Evolutionary conservation across 495 filamentous ascomycete species (phyloP), one percentile per base, ranked within the genome.

Genomic region (Penicillium paxilli): DNA sequence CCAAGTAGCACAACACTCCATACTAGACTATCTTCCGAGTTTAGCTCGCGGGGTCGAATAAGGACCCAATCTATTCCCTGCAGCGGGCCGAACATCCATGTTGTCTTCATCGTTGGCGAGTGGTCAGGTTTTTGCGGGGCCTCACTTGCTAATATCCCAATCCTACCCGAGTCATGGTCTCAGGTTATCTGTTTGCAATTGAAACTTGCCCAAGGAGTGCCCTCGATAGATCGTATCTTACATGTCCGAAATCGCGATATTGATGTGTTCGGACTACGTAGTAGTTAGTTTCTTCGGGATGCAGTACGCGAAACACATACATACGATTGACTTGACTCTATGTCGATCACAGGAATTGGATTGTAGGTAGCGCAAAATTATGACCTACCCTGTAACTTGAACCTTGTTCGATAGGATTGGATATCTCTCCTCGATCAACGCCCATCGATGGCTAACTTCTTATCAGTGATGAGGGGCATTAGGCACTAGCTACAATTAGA

Each of bases 41-140:
- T 42, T 42, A 23, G 17, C 40, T 23, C 40, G 57, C 51, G 23
- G 35, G 44, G 47, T 44, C 55, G 55, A 55, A 10, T 54, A 51
- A 53, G 33, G 51, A 53, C 49, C 53, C 47, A 57, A 52, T 38
- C 14, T n/a, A 25, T 52, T 10, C 25, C 44, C 53, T 66, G 58
- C 54, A 59, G 44, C 54, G 55, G 64, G 57, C 64, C 57, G 60
- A 64, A 30, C 22, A 64, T 59, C 57, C 64, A 52, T 59, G 64
- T 26, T 33, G 44, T 23, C 12, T 42, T 51, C 26, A 7, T 30
- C 32, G 17, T 44, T 52, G 19, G 37, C 38, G 26, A 51, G 35
- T 47, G 44, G 40, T 37, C 28, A 33, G n/a, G n/a, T 35, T 19
- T 30, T 16, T 11, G 28, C 24, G 19, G 28, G 19, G 25, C 37